A percentile compares a stretch with the other conserved stretches of the same genome.
These are phyloP conservation scores for Vishniacozyma victoriae DNA, from an alignment of 768 basidiomycete species.

Conservation along the genomic window DNA sequence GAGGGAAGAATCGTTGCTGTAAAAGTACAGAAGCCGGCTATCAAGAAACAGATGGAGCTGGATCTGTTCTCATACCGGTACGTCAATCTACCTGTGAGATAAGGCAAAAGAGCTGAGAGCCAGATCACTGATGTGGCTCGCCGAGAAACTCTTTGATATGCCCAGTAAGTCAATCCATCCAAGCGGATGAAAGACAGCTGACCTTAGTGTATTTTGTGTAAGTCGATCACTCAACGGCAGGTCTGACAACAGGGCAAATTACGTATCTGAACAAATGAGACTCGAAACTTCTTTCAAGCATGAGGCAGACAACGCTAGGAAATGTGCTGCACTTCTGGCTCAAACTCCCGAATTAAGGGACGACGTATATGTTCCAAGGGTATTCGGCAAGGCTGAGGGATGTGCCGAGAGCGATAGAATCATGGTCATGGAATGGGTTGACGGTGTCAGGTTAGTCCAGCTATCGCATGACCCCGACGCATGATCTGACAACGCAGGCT, in stretches of 20 bases:
- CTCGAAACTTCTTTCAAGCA: conserved; percentile 74
- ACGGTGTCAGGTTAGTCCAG: conserved; percentile 45
- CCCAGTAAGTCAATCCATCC: conserved; percentile 49
- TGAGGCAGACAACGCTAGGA: conserved; percentile 71
- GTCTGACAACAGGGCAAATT: conserved; percentile 36
- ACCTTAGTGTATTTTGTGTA: conserved; percentile 62
- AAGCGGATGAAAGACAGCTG: not conserved
- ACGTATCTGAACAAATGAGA: conserved; percentile 68
- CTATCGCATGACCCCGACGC: no score
- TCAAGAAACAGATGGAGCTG: conserved; percentile 77
- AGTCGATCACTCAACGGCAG: conserved; percentile 25
- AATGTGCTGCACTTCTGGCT: conserved; percentile 63
- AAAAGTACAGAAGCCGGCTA: conserved; percentile 82
- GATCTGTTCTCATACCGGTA: conserved; percentile 45
- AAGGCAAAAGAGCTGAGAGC: conserved; percentile 35
- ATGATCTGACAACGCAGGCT: conserved; percentile 25
- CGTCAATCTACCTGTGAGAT: no score
- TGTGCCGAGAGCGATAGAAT: conserved; percentile 58
- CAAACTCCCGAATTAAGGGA: conserved; percentile 64
- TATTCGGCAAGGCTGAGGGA: conserved; percentile 38
- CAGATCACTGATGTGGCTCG: conserved; percentile 48
- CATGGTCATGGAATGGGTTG: conserved; percentile 50
- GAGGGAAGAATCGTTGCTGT: conserved; percentile 69
- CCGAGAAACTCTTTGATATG: conserved; percentile 66
- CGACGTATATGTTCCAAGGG: conserved; percentile 67